phyloP scores from a whole-genome alignment of 371 early-diverging fungal species.

The Nematocida sp. region DNA sequence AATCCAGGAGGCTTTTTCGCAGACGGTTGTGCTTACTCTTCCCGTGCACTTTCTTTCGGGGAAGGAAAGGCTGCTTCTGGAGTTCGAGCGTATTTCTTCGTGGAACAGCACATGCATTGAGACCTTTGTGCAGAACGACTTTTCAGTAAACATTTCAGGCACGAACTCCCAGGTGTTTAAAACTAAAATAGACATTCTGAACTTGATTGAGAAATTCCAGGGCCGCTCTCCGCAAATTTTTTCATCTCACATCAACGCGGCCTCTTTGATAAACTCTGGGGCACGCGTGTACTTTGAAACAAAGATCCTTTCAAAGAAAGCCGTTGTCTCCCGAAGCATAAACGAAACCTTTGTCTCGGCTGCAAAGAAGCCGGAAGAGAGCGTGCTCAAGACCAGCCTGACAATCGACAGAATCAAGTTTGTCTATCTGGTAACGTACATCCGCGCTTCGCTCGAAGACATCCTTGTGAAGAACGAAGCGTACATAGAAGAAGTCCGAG shows the following conservation, averaged over 20 bases:
- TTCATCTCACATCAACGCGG: not conserved
- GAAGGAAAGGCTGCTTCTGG: conserved; percentile 22
- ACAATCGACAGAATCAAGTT: conserved; percentile 33
- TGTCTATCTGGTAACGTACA: conserved; percentile 36
- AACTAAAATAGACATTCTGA: conserved; percentile 25
- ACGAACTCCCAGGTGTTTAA: not conserved
- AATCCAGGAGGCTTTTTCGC: not conserved
- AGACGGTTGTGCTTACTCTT: not conserved
- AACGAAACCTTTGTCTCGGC: not conserved
- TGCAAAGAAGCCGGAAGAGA: not conserved
- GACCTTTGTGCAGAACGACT: not conserved
- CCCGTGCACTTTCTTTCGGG: conserved; percentile 22
- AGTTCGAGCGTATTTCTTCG: conserved; percentile 6
- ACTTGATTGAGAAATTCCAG: conserved; percentile 31
- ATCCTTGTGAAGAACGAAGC: conserved; percentile 36
- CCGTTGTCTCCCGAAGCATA: conserved; percentile 19
- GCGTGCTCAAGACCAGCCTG: not conserved
- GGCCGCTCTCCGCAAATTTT: not conserved
- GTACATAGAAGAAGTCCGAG: conserved; percentile 43
- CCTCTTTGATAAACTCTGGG: conserved; percentile 26
- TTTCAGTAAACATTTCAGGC: conserved; percentile 17
- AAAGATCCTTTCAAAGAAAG: conserved; percentile 39
- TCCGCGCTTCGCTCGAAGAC: conserved; percentile 40
- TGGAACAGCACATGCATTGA: conserved; percentile 3
- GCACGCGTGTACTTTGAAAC: conserved; percentile 47